phyloP scores from a whole-genome alignment of 106 monocot species.

The Allium sativum region DNA sequence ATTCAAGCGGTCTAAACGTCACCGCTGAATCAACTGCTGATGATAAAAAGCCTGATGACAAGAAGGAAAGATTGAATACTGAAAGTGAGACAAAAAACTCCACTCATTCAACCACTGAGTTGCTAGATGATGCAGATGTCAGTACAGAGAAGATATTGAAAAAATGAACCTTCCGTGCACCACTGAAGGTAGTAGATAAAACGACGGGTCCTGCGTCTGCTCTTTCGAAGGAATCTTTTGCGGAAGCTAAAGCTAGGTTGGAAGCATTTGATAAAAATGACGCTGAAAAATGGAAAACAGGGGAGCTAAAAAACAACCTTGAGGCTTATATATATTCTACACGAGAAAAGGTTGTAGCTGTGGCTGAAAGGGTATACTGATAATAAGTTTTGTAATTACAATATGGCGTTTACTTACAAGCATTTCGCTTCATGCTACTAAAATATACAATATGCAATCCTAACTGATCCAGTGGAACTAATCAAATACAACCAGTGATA shows the following conservation, averaged over 20 bases:
- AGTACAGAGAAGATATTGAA: slow-evolving; percentile 70
- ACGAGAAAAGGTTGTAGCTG: slow-evolving; percentile 95
- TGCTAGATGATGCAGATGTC: slow-evolving; percentile 22
- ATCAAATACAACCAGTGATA: too few relatives aligned
- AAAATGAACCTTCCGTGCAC: slow-evolving; percentile 84
- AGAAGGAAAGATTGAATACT: slow-evolving; percentile 24
- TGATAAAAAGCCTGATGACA: slow-evolving; percentile 21
- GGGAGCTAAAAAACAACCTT: slow-evolving; percentile 90
- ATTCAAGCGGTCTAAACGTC: slow-evolving; percentile 14
- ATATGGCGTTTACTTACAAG: too few relatives aligned
- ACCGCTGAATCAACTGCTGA: slow-evolving; percentile 21
- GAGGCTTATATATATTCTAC: slow-evolving; percentile 92
- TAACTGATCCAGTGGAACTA: too few relatives aligned
- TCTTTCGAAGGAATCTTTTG: slow-evolving; percentile 64
- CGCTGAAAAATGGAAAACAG: slow-evolving; percentile 73
- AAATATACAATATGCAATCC: too few relatives aligned
- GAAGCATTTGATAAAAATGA: slow-evolving; percentile 74
- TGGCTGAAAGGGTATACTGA: too few relatives aligned
- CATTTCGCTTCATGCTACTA: too few relatives aligned
- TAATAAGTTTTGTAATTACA: too few relatives aligned
- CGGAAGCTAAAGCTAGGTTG: slow-evolving; percentile 72
- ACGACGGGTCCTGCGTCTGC: slow-evolving; percentile 38
- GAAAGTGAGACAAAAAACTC: slow-evolving; percentile 30
- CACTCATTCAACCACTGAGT: slow-evolving; percentile 23
- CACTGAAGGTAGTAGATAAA: slow-evolving; percentile 86